These are phyloP conservation scores for Penicillium fuscoglaucum DNA, from an alignment of 2,329 filamentous ascomycete species.

Conservation along the genomic window DNA sequence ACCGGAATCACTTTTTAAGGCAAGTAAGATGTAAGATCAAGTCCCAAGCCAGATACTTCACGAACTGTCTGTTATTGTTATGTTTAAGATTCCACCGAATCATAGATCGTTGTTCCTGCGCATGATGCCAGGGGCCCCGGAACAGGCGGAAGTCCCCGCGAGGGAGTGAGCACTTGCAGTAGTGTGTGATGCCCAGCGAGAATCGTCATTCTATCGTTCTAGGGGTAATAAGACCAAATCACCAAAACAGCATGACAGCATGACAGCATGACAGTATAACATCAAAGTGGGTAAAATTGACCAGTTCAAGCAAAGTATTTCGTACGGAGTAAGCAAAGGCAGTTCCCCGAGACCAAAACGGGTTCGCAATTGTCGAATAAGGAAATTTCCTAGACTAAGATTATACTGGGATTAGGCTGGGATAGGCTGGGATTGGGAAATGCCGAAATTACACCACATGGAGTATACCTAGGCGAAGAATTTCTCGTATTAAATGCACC, in stretches of 20 bases:
- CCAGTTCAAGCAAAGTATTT: neutral
- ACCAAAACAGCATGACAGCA: no score
- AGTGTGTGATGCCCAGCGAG: constrained; percentile 9
- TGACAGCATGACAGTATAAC: neutral
- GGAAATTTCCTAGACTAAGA: neutral
- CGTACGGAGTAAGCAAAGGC: neutral
- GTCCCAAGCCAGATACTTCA: neutral
- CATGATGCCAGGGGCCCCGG: constrained; percentile 25
- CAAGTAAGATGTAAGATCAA: neutral
- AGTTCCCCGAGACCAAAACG: neutral
- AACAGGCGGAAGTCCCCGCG: constrained; percentile 4
- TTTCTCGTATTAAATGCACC: constrained; percentile 1
- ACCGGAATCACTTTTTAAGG: neutral
- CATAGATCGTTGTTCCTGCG: constrained; percentile 16
- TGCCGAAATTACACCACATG: neutral
- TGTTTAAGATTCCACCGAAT: neutral
- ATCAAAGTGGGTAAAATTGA: neutral
- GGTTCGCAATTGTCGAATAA: neutral
- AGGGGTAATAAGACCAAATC: constrained; percentile 7
- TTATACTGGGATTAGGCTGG: no score
- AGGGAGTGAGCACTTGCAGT: constrained; percentile 5
- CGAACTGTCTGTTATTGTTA: neutral
- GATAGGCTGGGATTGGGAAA: neutral
- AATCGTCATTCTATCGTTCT: constrained; percentile 14
- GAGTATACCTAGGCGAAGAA: constrained; percentile 1